Base-by-base conservation (phyloP, 257 asterid species). In the Penstemon newberryi region DNA sequence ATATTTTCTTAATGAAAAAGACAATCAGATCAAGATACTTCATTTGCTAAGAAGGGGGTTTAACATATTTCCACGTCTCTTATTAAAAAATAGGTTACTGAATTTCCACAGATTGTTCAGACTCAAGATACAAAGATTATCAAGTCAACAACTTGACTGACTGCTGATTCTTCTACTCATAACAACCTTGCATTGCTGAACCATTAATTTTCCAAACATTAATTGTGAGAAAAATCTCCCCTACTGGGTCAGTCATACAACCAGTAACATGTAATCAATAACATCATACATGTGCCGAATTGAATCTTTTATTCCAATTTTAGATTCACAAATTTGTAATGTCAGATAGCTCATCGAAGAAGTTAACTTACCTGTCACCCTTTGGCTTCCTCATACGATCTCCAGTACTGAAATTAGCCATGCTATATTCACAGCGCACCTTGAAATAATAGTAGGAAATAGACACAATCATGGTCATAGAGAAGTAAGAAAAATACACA, bases 341-440 rank as follows among this genome's bases (percentile, higher is more conserved):
- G 11, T 61, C 45, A 71, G 11, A 72, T 37, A 54, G 53, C 49
- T 58, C 39, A 6, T 67, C 42, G 11, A 25, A 67, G 49, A 58
- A 33, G 8, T 19, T 44, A 49, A 37, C n/a, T 69, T 81, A 92
- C 98, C 98, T 85, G 76, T 94, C 97, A 45, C 91, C 96, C 87
- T 94, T 94, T 50, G 96, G 95, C 75, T 81, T 89, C 76, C 96
- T 91, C 90, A 74, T 82, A 66, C 97, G 90, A 81, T 91, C 97
- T 65, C 99, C 99, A 10, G 97, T 87, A 69, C 99, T 91, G 82
- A 94, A 94, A 78, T 91, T 94, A 63, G 97, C 99, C 99, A 94
- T 94, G 85, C 96, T 87, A 75, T 94, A 94, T 81, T 91, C 99
- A 18, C 99, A 91, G 3, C 96, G 95, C 6, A 94, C 94, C 98